Percentiles rank a stretch among this genome's conserved stretches.
These are phyloP conservation scores for Candida sojae DNA, from an alignment of 1,139 yeast genomes.

Conservation along the genomic window DNA sequence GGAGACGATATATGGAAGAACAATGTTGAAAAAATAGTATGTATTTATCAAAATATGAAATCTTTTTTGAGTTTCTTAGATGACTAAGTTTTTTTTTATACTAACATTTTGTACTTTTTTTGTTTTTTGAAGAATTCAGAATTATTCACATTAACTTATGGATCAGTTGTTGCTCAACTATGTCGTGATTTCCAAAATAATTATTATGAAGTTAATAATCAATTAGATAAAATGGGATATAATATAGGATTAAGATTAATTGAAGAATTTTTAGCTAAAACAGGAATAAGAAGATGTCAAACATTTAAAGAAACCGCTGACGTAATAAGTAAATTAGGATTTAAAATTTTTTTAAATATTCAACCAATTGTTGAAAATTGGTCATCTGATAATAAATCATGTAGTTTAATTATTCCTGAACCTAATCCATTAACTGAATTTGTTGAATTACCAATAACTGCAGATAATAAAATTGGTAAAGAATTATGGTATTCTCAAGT, in stretches of 20 bases:
- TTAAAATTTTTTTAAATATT: constrained; percentile 83
- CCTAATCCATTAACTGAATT: constrained; percentile 88
- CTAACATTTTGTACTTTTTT: not conserved
- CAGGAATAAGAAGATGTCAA: constrained; percentile 80
- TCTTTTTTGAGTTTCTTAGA: too few species aligned
- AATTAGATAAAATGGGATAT: constrained; percentile 91
- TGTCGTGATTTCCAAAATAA: constrained; percentile 81
- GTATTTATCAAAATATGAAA: constrained; percentile 22
- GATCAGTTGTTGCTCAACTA: constrained; percentile 90
- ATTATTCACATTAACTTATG: constrained; percentile 88
- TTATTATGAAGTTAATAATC: constrained; percentile 76
- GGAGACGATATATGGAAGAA: constrained; percentile 96
- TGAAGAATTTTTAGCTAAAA: constrained; percentile 89
- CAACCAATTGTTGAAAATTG: constrained; percentile 78
- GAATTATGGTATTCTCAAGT: constrained; percentile 93
- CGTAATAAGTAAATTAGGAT: constrained; percentile 80
- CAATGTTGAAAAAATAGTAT: constrained; percentile 78
- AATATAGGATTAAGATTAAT: constrained; percentile 89
- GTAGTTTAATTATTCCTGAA: constrained; percentile 72
- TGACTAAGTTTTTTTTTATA: not conserved
- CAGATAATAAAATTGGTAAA: constrained; percentile 62
- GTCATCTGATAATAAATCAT: constrained; percentile 74
- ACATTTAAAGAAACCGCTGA: constrained; percentile 88
- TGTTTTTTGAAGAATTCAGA: constrained; percentile 67
- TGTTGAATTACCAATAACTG: constrained; percentile 78